Base-by-base conservation (phyloP, 1,284 basidiomycete genomes). In the Ceratobasidium theobromae region DNA sequence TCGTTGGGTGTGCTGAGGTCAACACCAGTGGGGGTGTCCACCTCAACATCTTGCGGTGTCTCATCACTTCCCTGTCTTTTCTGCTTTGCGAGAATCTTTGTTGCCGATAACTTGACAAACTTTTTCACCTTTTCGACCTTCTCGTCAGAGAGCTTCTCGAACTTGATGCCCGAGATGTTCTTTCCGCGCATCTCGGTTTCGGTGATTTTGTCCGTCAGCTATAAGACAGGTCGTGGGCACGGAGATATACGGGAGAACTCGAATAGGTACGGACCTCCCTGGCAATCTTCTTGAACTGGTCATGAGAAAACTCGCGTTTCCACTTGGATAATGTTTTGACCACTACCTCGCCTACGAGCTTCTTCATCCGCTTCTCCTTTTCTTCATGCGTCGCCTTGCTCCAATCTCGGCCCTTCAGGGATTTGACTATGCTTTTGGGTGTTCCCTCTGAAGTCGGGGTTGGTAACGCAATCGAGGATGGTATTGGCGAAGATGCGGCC, bases 311-410 rank as follows among this genome's bases (percentile, higher is more conserved):
- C 67, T 86, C 79, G 66, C 88, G 83, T 70, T 87, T 84, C 75
- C 97, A 88, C 78, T 95, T 96, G 58, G 88, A 91, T 91, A 98
- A 93, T 68, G 82, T 86, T 74, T 87, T 88, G 41, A 99, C 96
- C 30, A 98, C 95, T 1, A 97, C 83, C 14, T 87, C 86, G 23
- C 94, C 91, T 6, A 99, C 86, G 23, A 98, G 81, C 75, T 93
- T 93, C 71, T 87, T 76, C 69, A 98, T 76, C 71, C 84, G 79
- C 81, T 92, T 95, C 77, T 95, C 92, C 79, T 91, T 94, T 66
- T 81, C 80, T 9, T 80, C 60, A 23, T 38, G 30, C 38, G 60
- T 53, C 81, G 72, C 88, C 84, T 75, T 81, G 84, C 72, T 86
- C 83, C 60, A 65, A 72, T 86, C 83, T 76, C 51, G 81, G 75